Conservation (phyloP, 495 filamentous ascomycete species). For the Parathielavia hyrcaniae region DNA sequence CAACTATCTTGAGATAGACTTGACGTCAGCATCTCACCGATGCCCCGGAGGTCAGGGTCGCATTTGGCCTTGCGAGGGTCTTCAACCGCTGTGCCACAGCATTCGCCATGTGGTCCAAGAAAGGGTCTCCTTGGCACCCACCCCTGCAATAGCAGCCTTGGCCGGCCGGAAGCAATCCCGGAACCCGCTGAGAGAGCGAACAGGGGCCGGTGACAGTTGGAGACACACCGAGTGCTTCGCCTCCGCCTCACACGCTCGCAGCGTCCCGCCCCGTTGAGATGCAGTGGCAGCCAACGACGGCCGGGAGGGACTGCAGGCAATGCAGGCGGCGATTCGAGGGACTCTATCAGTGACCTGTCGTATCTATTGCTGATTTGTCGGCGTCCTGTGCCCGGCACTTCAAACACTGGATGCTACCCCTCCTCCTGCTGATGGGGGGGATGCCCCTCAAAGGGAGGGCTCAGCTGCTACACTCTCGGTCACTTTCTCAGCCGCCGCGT, state of each 20-base stretch:
- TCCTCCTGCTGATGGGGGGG: constrained; percentile 10
- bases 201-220: constrained; percentile 6
- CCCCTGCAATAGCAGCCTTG: constrained; percentile 4
- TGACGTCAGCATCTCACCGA: constrained; percentile 1
- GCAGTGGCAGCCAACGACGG: background rate
- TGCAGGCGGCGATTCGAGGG: background rate
- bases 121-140: constrained; percentile 7
- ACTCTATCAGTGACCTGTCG: background rate
- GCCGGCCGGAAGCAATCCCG: constrained; percentile 6
- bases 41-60: background rate
- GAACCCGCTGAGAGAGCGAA: background rate
- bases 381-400: constrained; percentile 3
- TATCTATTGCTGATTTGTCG: background rate
- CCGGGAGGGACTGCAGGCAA: background rate
- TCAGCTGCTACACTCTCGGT: constrained; percentile 29
- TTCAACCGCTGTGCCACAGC: constrained; percentile 2
- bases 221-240: constrained; percentile 11
- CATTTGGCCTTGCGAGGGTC: background rate
- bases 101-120: background rate
- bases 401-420: constrained; percentile 10
- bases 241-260: constrained; percentile 1
- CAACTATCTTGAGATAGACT: background rate
- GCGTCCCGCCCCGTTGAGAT: constrained; percentile 10
- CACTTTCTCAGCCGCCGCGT: constrained; percentile 21
- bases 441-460: constrained; percentile 12